Conservation (phyloP, 352 stramenopile genomes). For the Pythium periplocum region DNA sequence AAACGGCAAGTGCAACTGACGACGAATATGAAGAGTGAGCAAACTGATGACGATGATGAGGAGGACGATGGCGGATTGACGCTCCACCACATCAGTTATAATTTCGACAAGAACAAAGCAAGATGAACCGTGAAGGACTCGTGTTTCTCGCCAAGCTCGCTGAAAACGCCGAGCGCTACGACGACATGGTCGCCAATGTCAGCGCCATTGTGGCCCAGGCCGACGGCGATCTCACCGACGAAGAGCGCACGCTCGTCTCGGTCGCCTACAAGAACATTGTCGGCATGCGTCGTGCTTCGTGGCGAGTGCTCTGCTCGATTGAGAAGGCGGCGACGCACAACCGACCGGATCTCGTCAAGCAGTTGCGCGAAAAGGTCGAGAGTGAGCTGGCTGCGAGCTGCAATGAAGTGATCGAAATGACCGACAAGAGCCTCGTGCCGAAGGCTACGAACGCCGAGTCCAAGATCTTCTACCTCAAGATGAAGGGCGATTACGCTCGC, state of each 20-base stretch:
- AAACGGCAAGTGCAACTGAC: no score
- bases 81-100: background rate
- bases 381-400: constrained; percentile 21
- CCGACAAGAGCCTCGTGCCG: constrained; percentile 89
- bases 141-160: constrained; percentile 29
- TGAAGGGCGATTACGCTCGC: constrained; percentile 59
- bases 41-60: no score
- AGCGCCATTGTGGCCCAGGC: constrained; percentile 12
- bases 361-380: constrained; percentile 18
- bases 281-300: constrained; percentile 19
- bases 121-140: constrained; percentile 24
- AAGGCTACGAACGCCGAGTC: constrained; percentile 87
- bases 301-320: constrained; percentile 22
- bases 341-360: constrained; percentile 6
- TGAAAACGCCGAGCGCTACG: constrained; percentile 25
- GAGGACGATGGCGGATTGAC: no score
- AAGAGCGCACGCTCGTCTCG: constrained; percentile 30
- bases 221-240: constrained; percentile 14
- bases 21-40: no score
- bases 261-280: constrained; percentile 36
- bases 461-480: constrained; percentile 97
- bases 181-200: constrained; percentile 22
- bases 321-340: constrained; percentile 20
- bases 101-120: background rate
- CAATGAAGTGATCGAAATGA: constrained; percentile 89